phyloP scores from a whole-genome alignment of 805 yeast species.

The Candida palmyrensis region DNA sequence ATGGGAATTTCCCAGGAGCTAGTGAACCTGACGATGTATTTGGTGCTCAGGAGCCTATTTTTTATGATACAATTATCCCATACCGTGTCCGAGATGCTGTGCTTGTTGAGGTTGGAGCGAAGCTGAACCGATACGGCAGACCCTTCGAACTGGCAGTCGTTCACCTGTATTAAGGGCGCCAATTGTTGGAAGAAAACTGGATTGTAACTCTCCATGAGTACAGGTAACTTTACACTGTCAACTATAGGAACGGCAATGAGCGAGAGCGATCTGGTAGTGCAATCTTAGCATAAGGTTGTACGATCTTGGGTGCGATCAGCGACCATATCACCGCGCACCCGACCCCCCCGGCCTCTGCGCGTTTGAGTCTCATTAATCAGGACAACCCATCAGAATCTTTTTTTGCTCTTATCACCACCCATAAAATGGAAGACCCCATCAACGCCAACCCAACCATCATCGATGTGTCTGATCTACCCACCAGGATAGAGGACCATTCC shows the following conservation, averaged over 20 bases:
- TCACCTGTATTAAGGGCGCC: constrained; percentile 27
- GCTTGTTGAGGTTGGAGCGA: constrained; percentile 9
- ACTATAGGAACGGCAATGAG: too few relatives aligned
- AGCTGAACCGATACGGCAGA: constrained; percentile 5
- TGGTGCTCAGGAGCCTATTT: constrained; percentile 28
- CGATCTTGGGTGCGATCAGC: too few relatives aligned
- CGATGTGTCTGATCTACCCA: constrained; percentile 73
- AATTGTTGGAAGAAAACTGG: constrained; percentile 22
- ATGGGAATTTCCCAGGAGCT: constrained; percentile 4
- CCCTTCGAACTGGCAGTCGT: constrained; percentile 4
- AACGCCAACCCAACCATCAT: constrained; percentile 89
- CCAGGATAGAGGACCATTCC: constrained; percentile 36
- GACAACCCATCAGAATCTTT: neutral
- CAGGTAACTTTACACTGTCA: too few relatives aligned
- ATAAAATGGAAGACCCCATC: constrained; percentile 68
- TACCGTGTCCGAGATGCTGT: constrained; percentile 12
- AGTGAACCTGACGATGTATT: constrained; percentile 20
- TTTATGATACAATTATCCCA: constrained; percentile 38
- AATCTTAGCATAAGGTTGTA: too few relatives aligned
- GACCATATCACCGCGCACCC: too few relatives aligned
- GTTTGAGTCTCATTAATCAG: too few relatives aligned
- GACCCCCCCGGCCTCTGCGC: too few relatives aligned
- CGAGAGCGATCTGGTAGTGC: too few relatives aligned
- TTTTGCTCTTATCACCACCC: neutral
- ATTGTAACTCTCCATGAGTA: constrained; percentile 36